Conservation (phyloP, 2,329 filamentous ascomycete genomes). For the Sphaerulina musiva region DNA sequence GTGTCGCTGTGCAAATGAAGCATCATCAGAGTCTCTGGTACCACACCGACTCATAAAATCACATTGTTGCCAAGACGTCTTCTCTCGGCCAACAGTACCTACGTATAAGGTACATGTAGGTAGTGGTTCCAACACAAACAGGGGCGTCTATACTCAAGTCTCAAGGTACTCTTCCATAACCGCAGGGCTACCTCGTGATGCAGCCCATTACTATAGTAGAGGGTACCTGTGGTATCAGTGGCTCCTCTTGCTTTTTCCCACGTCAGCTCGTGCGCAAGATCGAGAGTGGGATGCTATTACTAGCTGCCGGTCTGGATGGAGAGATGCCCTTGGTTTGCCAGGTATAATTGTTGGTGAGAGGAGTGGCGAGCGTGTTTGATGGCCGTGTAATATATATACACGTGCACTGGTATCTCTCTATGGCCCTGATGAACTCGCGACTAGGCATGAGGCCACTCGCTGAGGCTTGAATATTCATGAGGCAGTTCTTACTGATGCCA, state of each 20-base stretch:
- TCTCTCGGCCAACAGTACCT: constrained; percentile 67
- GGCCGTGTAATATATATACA: too few species aligned
- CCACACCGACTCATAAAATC: constrained; percentile 34
- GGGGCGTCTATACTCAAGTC: constrained; percentile 68
- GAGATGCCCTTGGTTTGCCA: constrained; percentile 63
- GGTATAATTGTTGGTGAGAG: constrained; percentile 89
- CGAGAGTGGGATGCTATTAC: constrained; percentile 74
- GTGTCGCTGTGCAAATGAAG: neutral
- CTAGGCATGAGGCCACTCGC: too few species aligned
- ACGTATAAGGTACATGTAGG: constrained; percentile 45
- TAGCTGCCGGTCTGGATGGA: constrained; percentile 71
- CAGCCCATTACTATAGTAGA: constrained; percentile 66
- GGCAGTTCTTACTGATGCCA: too few species aligned
- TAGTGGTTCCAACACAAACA: constrained; percentile 60
- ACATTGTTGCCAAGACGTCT: constrained; percentile 64
- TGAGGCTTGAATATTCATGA: too few species aligned
- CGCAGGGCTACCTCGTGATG: constrained; percentile 92
- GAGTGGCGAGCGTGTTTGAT: constrained; percentile 85
- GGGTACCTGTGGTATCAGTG: too few species aligned
- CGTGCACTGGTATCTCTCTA: too few species aligned
- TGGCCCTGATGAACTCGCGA: too few species aligned
- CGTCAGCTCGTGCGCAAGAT: constrained; percentile 85
- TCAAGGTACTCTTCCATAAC: constrained; percentile 65
- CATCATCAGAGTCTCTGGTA: constrained; percentile 34
- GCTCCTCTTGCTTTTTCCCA: too few species aligned